Base-by-base conservation (phyloP, 2,329 filamentous ascomycete genomes). In the Aspergillus viridinutans region DNA sequence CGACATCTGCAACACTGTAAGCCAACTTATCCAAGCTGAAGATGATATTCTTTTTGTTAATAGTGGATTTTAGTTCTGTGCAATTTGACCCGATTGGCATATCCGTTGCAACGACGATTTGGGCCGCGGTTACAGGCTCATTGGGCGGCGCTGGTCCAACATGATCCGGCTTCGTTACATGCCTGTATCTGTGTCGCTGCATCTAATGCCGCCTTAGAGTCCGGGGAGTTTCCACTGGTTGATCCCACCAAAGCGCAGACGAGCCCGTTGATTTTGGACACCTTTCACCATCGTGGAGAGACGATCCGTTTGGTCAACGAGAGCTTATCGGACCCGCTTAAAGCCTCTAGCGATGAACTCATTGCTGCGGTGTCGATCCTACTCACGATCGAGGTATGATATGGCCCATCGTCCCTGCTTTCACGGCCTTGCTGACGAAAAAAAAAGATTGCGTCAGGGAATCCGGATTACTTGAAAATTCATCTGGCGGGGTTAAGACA, bases 231-330 rank as follows among this genome's bases (percentile, higher is more conserved):
- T 20, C 71, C 71, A 3, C 57, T 74, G 6, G 64, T 64, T 28
- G 71, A 75, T 52, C 67, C 71, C 4, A 67, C 60, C 17, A 69
- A 70, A 47, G 65, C 63, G 54, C 59, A 64, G 2, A 61, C 62
- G 20, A 73, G 70, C 54, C 61, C 62, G 9, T 61, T 74, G 12
- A 65, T 75, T 35, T 63, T 75, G 8, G 73, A 75, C 56, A 69
- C 71, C 0, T 70, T 73, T 35, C 72, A 74, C 29, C 72, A 74
- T 49, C 69, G 72, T 7, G 73, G 72, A 10, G 72, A 75, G 57
- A 75, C 73, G 3, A 75, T 75, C 52, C 62, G 69, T 20, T 60
- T 74, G 43, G 73, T 75, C 50, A 75, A 75, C 48, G 69, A 73
- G 45, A 70, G 71, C 1, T 51, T 75, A 32, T 75, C 73, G 17